phyloP scores from a whole-genome alignment of 2,329 filamentous ascomycete species.

The Fusarium poae region DNA sequence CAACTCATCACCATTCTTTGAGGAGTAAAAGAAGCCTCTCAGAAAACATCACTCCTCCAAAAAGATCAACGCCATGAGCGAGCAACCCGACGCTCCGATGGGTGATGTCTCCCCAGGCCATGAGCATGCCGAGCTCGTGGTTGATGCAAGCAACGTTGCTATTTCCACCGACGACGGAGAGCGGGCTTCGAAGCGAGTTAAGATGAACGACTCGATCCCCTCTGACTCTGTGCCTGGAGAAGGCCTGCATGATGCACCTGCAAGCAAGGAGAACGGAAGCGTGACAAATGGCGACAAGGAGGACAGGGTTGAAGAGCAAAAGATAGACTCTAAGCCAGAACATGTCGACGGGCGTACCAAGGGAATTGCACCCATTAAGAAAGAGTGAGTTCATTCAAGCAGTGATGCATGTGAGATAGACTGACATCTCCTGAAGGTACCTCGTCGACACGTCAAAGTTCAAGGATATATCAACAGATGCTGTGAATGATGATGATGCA shows the following conservation, averaged over 20 bases:
- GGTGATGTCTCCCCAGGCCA: conserved; percentile 35
- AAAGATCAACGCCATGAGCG: conserved; percentile 45
- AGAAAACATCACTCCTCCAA: neutral
- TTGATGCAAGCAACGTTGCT: conserved; percentile 34
- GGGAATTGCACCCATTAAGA: conserved; percentile 78
- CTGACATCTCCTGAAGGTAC: conserved; percentile 53
- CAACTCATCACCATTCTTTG: neutral
- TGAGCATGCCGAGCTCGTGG: conserved; percentile 29
- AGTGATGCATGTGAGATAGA: neutral
- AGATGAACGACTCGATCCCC: conserved; percentile 57
- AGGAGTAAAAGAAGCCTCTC: neutral
- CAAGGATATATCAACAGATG: conserved; percentile 42
- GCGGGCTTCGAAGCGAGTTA: conserved; percentile 71
- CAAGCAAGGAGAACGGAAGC: conserved; percentile 29
- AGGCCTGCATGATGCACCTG: conserved; percentile 40
- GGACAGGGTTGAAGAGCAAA: conserved; percentile 24
- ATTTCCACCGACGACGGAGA: conserved; percentile 43
- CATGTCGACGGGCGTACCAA: conserved; percentile 56
- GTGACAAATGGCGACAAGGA: conserved; percentile 37
- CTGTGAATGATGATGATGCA: conserved; percentile 61
- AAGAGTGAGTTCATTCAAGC: conserved; percentile 68
- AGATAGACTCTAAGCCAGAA: conserved; percentile 22
- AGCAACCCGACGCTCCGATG: conserved; percentile 45
- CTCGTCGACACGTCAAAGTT: conserved; percentile 55
- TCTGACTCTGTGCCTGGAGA: conserved; percentile 36